A percentile compares a stretch with the other conserved stretches of the same genome.
These are phyloP conservation scores for Fusarium compactum DNA, from an alignment of 2,329 filamentous ascomycete genomes.

Conservation along the genomic window DNA sequence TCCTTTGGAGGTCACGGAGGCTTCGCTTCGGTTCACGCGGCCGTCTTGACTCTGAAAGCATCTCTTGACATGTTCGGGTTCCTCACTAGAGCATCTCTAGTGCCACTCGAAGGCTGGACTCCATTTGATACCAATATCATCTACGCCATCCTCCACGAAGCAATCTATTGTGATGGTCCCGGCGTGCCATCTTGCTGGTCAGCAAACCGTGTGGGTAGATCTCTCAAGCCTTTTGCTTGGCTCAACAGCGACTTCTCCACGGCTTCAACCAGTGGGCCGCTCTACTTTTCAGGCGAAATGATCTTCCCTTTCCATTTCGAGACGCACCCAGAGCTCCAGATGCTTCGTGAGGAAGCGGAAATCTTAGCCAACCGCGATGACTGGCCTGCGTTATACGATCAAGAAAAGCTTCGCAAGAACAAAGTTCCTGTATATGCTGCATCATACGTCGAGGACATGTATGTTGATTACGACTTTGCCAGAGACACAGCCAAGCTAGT, in stretches of 20 bases:
- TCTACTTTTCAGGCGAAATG: conserved; percentile 94
- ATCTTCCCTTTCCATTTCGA: conserved; percentile 88
- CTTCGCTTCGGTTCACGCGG: conserved; percentile 78
- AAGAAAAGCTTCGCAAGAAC: conserved; percentile 78
- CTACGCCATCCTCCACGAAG: conserved; percentile 89
- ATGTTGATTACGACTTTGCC: conserved; percentile 83
- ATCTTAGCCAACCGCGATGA: conserved; percentile 74
- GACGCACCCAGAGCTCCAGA: conserved; percentile 79
- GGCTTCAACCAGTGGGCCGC: conserved; percentile 58
- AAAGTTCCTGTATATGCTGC: conserved; percentile 88
- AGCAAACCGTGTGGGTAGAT: conserved; percentile 71
- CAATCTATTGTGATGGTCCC: conserved; percentile 82
- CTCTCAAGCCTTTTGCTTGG: conserved; percentile 64
- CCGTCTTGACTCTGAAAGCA: conserved; percentile 75
- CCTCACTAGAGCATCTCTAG: conserved; percentile 78
- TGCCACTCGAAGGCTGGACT: conserved; percentile 73
- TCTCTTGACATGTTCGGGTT: conserved; percentile 84
- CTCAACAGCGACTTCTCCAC: conserved; percentile 52
- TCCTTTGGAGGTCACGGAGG: conserved; percentile 84
- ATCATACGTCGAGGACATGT: conserved; percentile 90
- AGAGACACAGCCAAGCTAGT: conserved; percentile 80
- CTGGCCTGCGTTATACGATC: conserved; percentile 84
- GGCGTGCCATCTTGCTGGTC: conserved; percentile 78
- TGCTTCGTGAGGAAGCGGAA: conserved; percentile 76
- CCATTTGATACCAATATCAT: conserved; percentile 82